Base-by-base conservation (phyloP, 2,329 filamentous ascomycete species). In the Coniosporium tulheliwenetii region DNA sequence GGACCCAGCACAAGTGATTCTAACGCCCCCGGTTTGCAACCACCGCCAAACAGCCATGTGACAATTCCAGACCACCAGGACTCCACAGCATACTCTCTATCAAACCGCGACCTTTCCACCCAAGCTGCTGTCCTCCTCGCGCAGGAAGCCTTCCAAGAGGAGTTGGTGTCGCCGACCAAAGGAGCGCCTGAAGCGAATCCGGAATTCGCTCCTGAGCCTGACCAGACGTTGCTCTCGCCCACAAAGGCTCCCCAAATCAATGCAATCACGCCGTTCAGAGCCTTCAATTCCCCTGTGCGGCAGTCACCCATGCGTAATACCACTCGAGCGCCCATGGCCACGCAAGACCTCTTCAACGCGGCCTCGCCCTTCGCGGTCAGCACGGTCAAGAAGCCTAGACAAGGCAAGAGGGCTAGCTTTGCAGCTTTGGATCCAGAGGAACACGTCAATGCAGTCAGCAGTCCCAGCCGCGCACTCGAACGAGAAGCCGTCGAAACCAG, bases 271-370 rank as follows among this genome's bases (percentile, higher is more conserved):
- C 46, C 46, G 9, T 47, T 47, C 39, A 37, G 42, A n/a, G 32
- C 35, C 13, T 44, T 48, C 37, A 42, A 46, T 38, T 40, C 35
- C 48, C 47, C 37, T 44, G 50, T 3, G 43, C 33, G 33, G 19
- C 19, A 3, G 7, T 26, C 19, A 42, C 41, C 13, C 44, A 5
- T 50, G 12, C 50, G 47, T 10, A 48, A 52, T 37, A 34, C 14
- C 37, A 13, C n/a, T 38, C 26, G 39, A 50, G 50, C 36, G 47
- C 46, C 8, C 30, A 52, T 62, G 30, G 64, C 60, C 42, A 69
- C 65, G 2, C 65, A 69, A 41, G 61, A 63, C 12, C 48, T 69
- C 8, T 57, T 67, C 37, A 54, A 57, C 19, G 60, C 55, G 46
- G 59, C 55, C 39, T 54, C 61, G 37, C 49, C 64, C 35, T 62